These are phyloP conservation scores for Postia placenta DNA, from an alignment of 768 basidiomycete species.

Conservation along the genomic window DNA sequence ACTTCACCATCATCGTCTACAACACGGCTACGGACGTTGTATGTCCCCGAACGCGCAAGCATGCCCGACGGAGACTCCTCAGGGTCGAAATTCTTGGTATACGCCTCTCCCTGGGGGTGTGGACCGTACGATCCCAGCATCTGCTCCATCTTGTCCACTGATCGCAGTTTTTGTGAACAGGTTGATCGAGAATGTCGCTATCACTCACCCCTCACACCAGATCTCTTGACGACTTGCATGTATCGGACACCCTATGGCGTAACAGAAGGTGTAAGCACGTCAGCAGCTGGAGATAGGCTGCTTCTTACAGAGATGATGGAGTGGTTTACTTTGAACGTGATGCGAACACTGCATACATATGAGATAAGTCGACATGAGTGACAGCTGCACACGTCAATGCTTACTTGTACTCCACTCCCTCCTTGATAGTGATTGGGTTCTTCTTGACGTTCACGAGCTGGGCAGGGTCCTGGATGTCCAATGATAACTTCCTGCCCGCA, in stretches of 20 bases:
- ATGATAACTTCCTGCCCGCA: slow-evolving; percentile 47
- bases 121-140: slow-evolving; percentile 96
- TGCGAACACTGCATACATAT: slow-evolving; percentile 51
- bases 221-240: slow-evolving; percentile 82
- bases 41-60: slow-evolving; percentile 77
- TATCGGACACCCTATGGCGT: slow-evolving; percentile 74
- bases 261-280: no score
- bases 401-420: slow-evolving; percentile 87
- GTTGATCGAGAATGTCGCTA: slow-evolving; percentile 3
- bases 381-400: slow-evolving; percentile 14
- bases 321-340: slow-evolving; percentile 84
- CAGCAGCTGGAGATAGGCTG: no score
- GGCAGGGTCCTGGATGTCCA: slow-evolving; percentile 56
- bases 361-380: not conserved
- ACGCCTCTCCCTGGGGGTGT: slow-evolving; percentile 51
- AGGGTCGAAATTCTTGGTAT: slow-evolving; percentile 70
- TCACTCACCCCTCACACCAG: slow-evolving; percentile 60
- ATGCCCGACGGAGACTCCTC: slow-evolving; percentile 69
- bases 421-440: slow-evolving; percentile 73
- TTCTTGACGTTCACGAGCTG: slow-evolving; percentile 59
- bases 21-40: slow-evolving; percentile 75
- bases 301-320: slow-evolving; percentile 73
- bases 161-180: not conserved
- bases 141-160: slow-evolving; percentile 88
- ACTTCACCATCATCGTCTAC: slow-evolving; percentile 81